Base-by-base conservation (phyloP, 2,329 filamentous ascomycete species). In the Phialocephala subalpina region DNA sequence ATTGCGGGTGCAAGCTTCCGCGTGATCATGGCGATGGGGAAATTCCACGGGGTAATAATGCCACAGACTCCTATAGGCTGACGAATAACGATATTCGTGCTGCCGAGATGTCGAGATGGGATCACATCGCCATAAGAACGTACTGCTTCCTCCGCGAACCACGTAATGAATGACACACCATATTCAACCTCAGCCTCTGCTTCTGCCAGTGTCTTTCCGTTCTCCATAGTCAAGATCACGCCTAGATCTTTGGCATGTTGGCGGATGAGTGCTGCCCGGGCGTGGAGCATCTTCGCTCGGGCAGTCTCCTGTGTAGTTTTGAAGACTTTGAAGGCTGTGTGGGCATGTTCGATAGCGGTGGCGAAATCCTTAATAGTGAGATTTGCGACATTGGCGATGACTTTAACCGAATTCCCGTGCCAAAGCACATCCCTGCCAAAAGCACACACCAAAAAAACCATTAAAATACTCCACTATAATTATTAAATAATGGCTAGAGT, bases 241-340 rank as follows among this genome's bases (percentile, higher is more conserved):
- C 86, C 86, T 20, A 90, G 76, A 68, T 90, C 88, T 57, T 87
- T 84, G 63, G 79, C 82, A 68, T 88, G 84, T 60, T 84, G 84
- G 8, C 83, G 82, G 69, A 90, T 89, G 62, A 91, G 79, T 1
- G 81, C 76, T 74, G 90, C 84, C 87, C 88, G 90, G 75, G 86
- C 86, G 61, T 87, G 77, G 9, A 91, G 78, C 74, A 86, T 83
- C 69, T 89, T 83, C 0, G 87, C 87, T 55, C 88, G 83, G 63
- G 82, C 80, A 22, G 86, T 81, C 0, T 88, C 87, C 69, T 85
- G 89, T 63, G 83, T 77, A 63, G 85, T 87, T 64, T 81, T 82
- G 77, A 85, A 91, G 14, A 78, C 76, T 67, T 86, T 78, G 70
- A 91, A 91, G 4, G 86, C 85, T 18, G 79, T 77, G 66, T 89